Evolutionary conservation across 805 yeast species (phyloP).

Genomic region (Hanseniaspora singularis): DNA sequence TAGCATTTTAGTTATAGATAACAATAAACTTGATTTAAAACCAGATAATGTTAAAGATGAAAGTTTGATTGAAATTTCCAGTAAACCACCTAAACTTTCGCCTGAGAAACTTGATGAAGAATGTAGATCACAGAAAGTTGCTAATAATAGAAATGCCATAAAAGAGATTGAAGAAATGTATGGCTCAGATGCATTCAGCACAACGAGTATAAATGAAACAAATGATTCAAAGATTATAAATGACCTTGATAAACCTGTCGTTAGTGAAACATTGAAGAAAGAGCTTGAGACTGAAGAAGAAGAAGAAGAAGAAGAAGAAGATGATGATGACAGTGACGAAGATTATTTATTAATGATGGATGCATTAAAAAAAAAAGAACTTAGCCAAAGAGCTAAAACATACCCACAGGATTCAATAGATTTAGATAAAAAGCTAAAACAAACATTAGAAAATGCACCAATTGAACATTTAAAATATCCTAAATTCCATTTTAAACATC

Average conservation of each 20-base stretch:
- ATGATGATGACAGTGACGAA: constrained; percentile 21
- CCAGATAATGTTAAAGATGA: not conserved
- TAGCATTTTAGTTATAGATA: not conserved
- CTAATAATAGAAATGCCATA: not conserved
- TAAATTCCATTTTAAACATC: not conserved
- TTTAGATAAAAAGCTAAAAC: constrained; percentile 31
- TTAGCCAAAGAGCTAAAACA: constrained; percentile 37
- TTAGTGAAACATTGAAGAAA: not conserved
- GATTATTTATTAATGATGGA: constrained; percentile 24
- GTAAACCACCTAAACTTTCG: not conserved
- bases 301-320: constrained; percentile 16
- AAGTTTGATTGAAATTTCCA: not conserved
- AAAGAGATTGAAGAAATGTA: constrained; percentile 7
- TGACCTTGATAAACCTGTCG: too few species aligned
- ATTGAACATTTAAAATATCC: not conserved
- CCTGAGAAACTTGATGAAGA: not conserved
- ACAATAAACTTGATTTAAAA: too few species aligned
- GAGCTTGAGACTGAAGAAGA: constrained; percentile 17
- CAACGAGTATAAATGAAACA: not conserved
- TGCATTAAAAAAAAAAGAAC: constrained; percentile 31
- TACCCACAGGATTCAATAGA: constrained; percentile 19
- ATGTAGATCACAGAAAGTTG: not conserved
- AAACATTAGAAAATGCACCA: constrained; percentile 23
- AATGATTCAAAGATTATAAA: constrained; percentile 2
- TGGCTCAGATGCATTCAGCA: constrained; percentile 10